Evolutionary conservation across 2,329 filamentous ascomycete genomes (phyloP).

Genomic region (Penicillium sp.): DNA sequence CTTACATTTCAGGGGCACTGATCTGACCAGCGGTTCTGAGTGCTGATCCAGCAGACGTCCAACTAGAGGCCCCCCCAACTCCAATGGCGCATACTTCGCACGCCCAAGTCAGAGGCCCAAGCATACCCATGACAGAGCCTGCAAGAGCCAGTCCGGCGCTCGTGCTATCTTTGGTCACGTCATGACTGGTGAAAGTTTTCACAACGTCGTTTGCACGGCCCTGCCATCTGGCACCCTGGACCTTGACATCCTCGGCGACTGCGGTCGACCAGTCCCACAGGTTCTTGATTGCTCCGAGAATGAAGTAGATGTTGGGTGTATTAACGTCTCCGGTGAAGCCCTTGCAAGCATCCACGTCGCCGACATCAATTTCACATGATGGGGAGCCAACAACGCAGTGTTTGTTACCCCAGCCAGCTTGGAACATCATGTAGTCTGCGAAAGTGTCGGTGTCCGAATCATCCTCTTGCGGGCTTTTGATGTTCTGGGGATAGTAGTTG

Average conservation of each 20-base stretch:
- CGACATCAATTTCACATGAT: neutral
- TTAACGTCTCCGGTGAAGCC: neutral
- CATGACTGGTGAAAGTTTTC: neutral
- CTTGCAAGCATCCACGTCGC: neutral
- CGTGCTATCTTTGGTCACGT: neutral
- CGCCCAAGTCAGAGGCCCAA: neutral
- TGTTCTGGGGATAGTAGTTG: neutral
- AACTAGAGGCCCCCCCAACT: neutral
- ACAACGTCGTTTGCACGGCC: neutral
- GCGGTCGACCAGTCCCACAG: neutral
- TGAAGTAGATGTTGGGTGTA: neutral
- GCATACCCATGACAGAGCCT: neutral
- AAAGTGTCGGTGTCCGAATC: neutral
- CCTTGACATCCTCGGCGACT: neutral
- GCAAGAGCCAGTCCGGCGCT: neutral
- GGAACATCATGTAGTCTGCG: neutral
- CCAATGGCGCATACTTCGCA: neutral
- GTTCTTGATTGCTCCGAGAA: neutral
- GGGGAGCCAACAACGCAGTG: neutral
- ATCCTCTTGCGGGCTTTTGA: neutral
- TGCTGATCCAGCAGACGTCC: neutral
- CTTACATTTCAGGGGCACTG: neutral
- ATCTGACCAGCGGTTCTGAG: neutral
- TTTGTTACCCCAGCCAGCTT: neutral
- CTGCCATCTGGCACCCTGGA: neutral